These are phyloP conservation scores for Colletotrichum sublineola DNA, from an alignment of 2,329 filamentous ascomycete genomes.

Conservation along the genomic window DNA sequence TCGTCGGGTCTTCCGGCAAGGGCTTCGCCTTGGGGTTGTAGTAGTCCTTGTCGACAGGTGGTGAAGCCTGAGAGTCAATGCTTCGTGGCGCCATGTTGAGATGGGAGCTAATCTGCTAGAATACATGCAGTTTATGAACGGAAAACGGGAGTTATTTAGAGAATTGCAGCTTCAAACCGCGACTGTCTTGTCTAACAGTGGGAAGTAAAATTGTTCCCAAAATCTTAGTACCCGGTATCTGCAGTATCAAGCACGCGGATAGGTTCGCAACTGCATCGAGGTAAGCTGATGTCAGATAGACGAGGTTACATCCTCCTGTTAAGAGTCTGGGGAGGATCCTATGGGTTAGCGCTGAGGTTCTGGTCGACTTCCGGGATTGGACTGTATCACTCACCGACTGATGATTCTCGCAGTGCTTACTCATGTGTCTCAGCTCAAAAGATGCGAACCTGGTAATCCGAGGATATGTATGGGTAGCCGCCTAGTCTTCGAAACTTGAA, in stretches of 20 bases:
- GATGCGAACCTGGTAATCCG: background rate
- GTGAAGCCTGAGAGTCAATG: background rate
- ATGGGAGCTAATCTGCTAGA: fast-evolving
- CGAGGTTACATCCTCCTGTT: background rate
- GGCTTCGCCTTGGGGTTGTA: conserved; percentile 16
- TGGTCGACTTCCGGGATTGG: background rate
- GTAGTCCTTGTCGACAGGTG: background rate
- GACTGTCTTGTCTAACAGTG: background rate
- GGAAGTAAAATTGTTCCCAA: background rate
- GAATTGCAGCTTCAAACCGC: background rate
- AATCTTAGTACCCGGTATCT: no score
- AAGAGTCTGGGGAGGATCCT: background rate
- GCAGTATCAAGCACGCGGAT: no score
- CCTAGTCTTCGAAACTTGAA: background rate
- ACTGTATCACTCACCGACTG: background rate
- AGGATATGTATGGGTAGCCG: background rate
- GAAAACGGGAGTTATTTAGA: background rate
- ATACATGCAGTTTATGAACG: background rate
- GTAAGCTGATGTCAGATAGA: conserved; percentile 18
- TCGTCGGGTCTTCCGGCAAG: background rate
- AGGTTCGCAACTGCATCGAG: no score
- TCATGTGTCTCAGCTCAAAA: background rate
- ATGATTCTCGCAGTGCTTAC: background rate
- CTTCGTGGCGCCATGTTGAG: background rate
- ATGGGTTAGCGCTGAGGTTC: background rate